Percentiles rank a stretch among this genome's conserved stretches.
Evolutionary conservation across 2,329 filamentous ascomycete genomes (phyloP).

Genomic region (Drechslerella stenobrocha): DNA sequence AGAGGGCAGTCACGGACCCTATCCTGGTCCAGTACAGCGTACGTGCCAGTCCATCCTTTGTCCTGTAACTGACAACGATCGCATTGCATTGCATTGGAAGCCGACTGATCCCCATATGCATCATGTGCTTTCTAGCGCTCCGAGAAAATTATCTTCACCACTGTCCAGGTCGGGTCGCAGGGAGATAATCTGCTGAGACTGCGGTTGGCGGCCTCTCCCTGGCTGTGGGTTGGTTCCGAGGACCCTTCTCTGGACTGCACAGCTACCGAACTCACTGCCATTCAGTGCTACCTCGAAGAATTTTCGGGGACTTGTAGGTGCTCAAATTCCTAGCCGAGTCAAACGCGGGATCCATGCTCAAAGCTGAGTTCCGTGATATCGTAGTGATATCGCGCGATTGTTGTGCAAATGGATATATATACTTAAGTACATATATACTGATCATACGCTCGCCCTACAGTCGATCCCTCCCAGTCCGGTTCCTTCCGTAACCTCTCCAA

Average conservation of each 20-base stretch:
- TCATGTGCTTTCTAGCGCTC: no score
- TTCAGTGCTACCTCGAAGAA: conserved; percentile 30
- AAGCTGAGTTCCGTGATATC: no score
- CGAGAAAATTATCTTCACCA: no score
- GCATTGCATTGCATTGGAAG: no score
- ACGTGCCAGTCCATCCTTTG: conserved; percentile 13
- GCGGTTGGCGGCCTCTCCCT: conserved; percentile 34
- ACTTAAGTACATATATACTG: no score
- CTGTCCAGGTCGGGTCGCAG: conserved; percentile 29
- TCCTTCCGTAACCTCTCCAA: conserved; percentile 33
- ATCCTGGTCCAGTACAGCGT: conserved; percentile 34
- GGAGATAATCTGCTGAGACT: conserved; percentile 25
- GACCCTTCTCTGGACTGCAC: conserved; percentile 28
- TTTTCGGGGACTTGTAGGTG: conserved; percentile 39
- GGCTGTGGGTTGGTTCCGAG: conserved; percentile 28
- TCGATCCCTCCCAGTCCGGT: no score
- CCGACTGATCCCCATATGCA: no score
- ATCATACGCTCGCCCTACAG: no score
- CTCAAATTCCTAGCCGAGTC: not conserved
- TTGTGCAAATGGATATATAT: no score
- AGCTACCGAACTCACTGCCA: conserved; percentile 17
- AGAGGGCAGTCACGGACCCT: conserved; percentile 35
- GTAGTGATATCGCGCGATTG: no score
- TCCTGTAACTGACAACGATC: no score
- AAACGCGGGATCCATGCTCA: no score